Evolutionary conservation across 805 yeast species (phyloP), one percentile per base, ranked within the genome.

Genomic region (Barnettozyma sucrosica): DNA sequence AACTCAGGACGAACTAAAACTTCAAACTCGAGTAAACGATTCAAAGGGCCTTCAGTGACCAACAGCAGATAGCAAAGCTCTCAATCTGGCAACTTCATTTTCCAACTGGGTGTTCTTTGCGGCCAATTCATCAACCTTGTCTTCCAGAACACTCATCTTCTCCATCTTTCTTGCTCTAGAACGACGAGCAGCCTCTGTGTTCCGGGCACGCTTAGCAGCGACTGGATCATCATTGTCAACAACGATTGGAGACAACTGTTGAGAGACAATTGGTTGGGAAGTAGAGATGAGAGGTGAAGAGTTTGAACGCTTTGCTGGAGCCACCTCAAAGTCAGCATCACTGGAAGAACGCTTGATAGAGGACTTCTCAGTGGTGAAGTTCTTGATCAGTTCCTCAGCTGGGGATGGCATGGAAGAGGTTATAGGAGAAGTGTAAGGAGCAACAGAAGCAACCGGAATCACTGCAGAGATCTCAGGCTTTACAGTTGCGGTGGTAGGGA

Each of bases 181-280:
- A 63, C 97, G 80, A 67, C 97, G 81, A 7, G 97, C 97, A 56
- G 98, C 97, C 64, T 89, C 96, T 43, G 82, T 92, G 76, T 93
- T 92, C 68, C 92, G 83, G 8, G 98, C 98, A 65, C 98, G 83
- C 72, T 92, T 92, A 59, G 85, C 66, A 41, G 88, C 79, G 48
- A 76, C 77, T n/a, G 83, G 79, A 65, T 89, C 96, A 43, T 64
- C 68, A 23, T 71, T 64, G 40, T 75, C 77, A 28, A 78, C 74
- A 40, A 71, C 76, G 47, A 89, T 75, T 9, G 95, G 95, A 55
- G 75, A 71, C 66, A 89, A 74, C 8, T 95, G 95, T 50, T 71
- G 68, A 25, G 77, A 53, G 59, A 36, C 23, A 16, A 38, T 38
- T 16, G 65, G 89, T 80, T 56, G 81, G 79, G 73, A 41, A 84